Evolutionary conservation across 2,329 filamentous ascomycete genomes (phyloP).

Genomic region (Ilyonectria sp.): DNA sequence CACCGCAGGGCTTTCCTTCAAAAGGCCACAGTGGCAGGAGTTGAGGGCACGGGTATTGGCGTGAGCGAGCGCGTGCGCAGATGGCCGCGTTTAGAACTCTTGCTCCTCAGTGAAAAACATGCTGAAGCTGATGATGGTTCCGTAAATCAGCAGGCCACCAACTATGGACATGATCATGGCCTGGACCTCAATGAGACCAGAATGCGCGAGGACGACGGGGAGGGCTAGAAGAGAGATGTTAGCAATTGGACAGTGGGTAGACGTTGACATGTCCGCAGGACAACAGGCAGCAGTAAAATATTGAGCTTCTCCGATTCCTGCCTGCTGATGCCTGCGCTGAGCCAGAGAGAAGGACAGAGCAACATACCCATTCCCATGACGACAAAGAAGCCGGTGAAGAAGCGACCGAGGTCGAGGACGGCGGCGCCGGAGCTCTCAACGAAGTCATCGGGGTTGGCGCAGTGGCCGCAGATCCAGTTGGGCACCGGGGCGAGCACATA

Average conservation of each 20-base stretch:
- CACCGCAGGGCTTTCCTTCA: not conserved
- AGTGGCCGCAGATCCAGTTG: conserved; percentile 95
- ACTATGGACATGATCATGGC: conserved; percentile 97
- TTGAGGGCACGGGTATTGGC: not conserved
- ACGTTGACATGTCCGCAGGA: not conserved
- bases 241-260: conserved; percentile 20
- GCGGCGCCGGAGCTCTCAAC: conserved; percentile 87
- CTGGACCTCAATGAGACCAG: conserved; percentile 82
- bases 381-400: conserved; percentile 95
- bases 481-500: conserved; percentile 94
- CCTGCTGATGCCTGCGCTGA: not conserved
- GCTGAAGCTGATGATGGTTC: conserved; percentile 97
- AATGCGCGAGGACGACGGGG: conserved; percentile 89
- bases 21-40: not conserved
- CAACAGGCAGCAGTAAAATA: not conserved
- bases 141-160: conserved; percentile 94
- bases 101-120: conserved; percentile 99
- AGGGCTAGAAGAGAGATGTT: conserved; percentile 73
- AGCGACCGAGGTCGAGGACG: conserved; percentile 92
- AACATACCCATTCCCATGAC: conserved; percentile 95
- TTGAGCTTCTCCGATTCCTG: not conserved
- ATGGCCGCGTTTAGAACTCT: conserved; percentile 77
- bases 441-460: conserved; percentile 94
- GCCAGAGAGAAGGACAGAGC: conserved; percentile 11
- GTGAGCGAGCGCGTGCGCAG: conserved; percentile 2